Conservation (phyloP, 306 rosid genomes). For the Rosa chinensis region DNA sequence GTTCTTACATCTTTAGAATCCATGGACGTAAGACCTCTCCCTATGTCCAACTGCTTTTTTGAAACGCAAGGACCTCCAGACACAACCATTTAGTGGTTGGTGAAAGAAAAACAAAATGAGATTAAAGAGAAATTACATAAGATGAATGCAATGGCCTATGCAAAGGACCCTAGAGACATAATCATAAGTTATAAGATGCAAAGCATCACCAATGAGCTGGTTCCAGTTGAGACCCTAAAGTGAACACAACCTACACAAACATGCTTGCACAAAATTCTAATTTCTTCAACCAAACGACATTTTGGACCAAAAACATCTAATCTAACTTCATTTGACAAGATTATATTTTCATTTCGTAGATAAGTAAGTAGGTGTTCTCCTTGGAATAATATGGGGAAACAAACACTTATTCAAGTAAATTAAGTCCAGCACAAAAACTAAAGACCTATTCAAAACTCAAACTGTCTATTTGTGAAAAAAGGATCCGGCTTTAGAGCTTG, state of each 20-base stretch:
- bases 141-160: background rate
- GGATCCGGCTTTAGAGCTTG: too few relatives aligned
- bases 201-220: background rate
- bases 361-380: background rate
- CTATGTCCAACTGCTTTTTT: constrained; percentile 82
- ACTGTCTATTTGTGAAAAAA: background rate
- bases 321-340: background rate
- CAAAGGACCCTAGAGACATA: background rate
- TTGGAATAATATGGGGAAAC: background rate
- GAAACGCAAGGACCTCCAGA: constrained; percentile 66
- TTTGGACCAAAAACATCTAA: background rate
- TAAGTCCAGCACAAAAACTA: background rate
- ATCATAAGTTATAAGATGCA: too few relatives aligned
- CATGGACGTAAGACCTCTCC: constrained; percentile 66
- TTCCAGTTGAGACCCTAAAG: background rate
- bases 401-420: background rate
- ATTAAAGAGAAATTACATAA: background rate
- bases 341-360: background rate
- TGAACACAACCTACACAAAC: too few relatives aligned
- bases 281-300: background rate
- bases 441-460: background rate
- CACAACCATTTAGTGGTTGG: constrained; percentile 76
- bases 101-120: constrained; percentile 23
- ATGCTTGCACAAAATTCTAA: too few relatives aligned
- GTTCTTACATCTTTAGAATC: too few relatives aligned